phyloP scores from a whole-genome alignment of 495 filamentous ascomycete species.

The Cryomyces antarcticus region DNA sequence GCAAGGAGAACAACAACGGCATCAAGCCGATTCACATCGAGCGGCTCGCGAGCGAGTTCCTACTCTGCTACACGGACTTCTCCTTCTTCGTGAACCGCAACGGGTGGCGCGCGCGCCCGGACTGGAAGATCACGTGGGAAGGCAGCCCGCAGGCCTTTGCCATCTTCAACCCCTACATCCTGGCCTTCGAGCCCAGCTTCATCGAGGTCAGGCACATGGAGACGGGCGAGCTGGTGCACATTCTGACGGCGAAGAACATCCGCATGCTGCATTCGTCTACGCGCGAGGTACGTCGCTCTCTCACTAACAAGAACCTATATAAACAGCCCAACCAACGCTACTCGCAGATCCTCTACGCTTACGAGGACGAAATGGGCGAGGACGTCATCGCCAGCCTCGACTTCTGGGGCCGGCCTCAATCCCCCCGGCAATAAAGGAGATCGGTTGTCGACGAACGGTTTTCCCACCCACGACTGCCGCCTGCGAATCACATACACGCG shows the following conservation, averaged over 20 bases:
- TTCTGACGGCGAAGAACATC: constrained; percentile 86
- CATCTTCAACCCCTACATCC: constrained; percentile 80
- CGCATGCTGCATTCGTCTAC: constrained; percentile 93
- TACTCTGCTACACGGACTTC: constrained; percentile 95
- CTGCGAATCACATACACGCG: too few relatives aligned
- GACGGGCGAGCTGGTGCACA: constrained; percentile 72
- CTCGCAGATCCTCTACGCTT: constrained; percentile 78
- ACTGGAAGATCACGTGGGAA: constrained; percentile 97
- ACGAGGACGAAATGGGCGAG: constrained; percentile 83
- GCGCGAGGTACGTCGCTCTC: constrained; percentile 52
- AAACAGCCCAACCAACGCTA: constrained; percentile 5
- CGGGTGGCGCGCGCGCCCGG: constrained; percentile 84
- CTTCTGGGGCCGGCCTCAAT: constrained; percentile 53
- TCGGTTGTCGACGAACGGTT: not conserved
- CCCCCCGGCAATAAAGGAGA: not conserved
- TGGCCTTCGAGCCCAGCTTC: constrained; percentile 98
- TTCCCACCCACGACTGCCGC: not conserved
- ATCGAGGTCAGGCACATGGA: constrained; percentile 92
- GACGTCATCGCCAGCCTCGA: constrained; percentile 91
- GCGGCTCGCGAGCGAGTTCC: constrained; percentile 85
- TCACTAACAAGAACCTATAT: not conserved
- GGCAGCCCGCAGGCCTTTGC: constrained; percentile 81
- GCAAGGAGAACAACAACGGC: constrained; percentile 44
- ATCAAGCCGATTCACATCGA: constrained; percentile 97
- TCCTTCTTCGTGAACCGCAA: constrained; percentile 98